Base-by-base conservation (phyloP, 225 moss, liverwort and hornwort species). In the Sphagnum contortum region DNA sequence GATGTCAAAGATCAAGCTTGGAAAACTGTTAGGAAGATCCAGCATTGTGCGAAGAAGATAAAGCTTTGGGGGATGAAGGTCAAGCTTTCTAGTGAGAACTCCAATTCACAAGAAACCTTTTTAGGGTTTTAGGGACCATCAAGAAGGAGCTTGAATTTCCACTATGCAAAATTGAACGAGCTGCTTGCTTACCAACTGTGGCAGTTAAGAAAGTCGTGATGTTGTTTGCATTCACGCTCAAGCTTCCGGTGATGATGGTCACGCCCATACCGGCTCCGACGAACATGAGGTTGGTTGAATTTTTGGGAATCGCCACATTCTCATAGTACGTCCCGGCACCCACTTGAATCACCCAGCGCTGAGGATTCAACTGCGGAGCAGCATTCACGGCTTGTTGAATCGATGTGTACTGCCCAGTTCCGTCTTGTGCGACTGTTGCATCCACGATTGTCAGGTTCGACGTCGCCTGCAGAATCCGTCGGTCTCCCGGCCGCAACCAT, bases 301-400 rank as follows among this genome's bases (percentile, higher is more conserved):
- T 75, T 1, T 50, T 60, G 45, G 70, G 71, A 60, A 87, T 69
- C 44, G 69, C 60, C 44, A 87, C 64, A 3, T 12, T 45, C 69
- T 80, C 86, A 9, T n/a, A n/a, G 60, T 82, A 87, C n/a, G 73
- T 66, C 4, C 82, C 86, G 52, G 72, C 72, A 49, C 75, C 77
- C 45, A 82, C 78, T 55, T 76, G 68, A 48, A 87, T 74, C 4
- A 77, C 66, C 12, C 75, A 87, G 11, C 75, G 56, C 9, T 59
- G 56, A 29, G 62, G 6, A 61, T 72, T 64, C 7, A 57, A 48
- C 1, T 57, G 49, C 2, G 86, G 82, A 62, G 76, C 82, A 52
- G 65, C 69, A 64, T 87, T 66, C 12, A 87, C 73, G 1, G 82
- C 86, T 29, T 70, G 72, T 47, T 87, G 86, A 53, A 87, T 69